These are phyloP conservation scores for Scheffersomyces ergatensis DNA, from an alignment of 805 yeast genomes.

Conservation along the genomic window DNA sequence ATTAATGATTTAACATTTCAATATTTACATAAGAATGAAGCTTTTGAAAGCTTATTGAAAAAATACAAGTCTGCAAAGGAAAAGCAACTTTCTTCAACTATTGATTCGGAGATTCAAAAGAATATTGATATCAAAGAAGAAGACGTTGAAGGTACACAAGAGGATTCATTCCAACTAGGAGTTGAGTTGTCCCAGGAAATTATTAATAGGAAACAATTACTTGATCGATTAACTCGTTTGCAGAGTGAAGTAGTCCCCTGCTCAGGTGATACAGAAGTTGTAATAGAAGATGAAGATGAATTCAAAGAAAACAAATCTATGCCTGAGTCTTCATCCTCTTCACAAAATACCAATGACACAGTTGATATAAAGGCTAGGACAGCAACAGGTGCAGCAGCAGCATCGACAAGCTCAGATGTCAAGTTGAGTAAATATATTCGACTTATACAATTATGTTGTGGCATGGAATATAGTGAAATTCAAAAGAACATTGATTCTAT, in stretches of 20 bases:
- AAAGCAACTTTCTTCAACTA: background rate
- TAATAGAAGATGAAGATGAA: background rate
- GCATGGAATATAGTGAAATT: slow-evolving; percentile 38
- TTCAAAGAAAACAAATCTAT: background rate
- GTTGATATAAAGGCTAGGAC: too few relatives aligned
- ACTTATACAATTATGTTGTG: slow-evolving; percentile 28
- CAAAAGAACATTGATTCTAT: slow-evolving; percentile 41
- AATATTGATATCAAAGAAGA: background rate
- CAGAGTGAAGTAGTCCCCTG: too few relatives aligned
- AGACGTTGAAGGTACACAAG: background rate
- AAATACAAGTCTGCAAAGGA: slow-evolving; percentile 2
- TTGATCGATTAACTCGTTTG: background rate
- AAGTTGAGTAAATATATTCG: too few relatives aligned
- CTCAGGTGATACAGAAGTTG: background rate
- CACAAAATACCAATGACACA: too few relatives aligned
- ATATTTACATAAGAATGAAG: slow-evolving; percentile 28
- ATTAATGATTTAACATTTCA: slow-evolving; percentile 39
- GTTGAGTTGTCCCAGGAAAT: background rate
- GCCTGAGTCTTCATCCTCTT: too few relatives aligned
- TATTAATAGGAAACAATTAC: background rate
- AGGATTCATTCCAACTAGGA: background rate
- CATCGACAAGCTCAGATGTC: too few relatives aligned
- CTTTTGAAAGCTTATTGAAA: slow-evolving; percentile 13
- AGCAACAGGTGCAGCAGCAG: background rate
- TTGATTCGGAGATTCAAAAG: background rate